Evolutionary conservation across 306 rosid species (phyloP).

Genomic region (Alnus glutinosa): DNA sequence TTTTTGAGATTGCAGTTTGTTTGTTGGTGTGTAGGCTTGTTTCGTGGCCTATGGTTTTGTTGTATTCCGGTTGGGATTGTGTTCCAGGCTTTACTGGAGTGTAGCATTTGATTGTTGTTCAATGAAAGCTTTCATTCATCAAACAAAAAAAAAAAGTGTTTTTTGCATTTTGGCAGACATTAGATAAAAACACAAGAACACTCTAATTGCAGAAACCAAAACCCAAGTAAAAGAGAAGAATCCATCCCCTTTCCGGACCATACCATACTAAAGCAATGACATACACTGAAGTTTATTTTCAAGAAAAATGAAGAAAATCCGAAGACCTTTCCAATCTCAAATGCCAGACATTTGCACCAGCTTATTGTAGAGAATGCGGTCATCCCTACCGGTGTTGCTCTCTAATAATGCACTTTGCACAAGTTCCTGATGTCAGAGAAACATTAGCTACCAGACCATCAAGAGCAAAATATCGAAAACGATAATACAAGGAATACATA

Average conservation of each 20-base stretch:
- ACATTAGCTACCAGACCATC: constrained; percentile 10
- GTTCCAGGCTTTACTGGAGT: too few species aligned
- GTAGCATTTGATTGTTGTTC: too few species aligned
- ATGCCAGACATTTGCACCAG: constrained; percentile 68
- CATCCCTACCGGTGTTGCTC: constrained; percentile 95
- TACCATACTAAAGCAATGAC: neutral
- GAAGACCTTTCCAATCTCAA: constrained; percentile 37
- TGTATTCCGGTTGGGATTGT: too few species aligned
- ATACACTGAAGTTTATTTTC: neutral
- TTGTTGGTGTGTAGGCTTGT: too few species aligned
- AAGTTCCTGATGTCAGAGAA: constrained; percentile 68
- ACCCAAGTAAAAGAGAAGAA: neutral
- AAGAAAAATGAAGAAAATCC: neutral
- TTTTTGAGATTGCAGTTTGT: too few species aligned
- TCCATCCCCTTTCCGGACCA: neutral
- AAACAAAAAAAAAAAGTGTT: too few species aligned
- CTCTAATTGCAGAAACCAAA: neutral
- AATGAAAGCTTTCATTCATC: too few species aligned
- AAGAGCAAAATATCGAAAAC: neutral
- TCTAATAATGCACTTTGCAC: constrained; percentile 96
- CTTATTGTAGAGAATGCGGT: constrained; percentile 81
- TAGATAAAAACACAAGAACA: neutral
- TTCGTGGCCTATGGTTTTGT: too few species aligned
- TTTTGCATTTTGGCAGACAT: too few species aligned
- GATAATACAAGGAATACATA: neutral